These are phyloP conservation scores for Alternaria arborescens DNA, from an alignment of 2,329 filamentous ascomycete species.

Conservation along the genomic window DNA sequence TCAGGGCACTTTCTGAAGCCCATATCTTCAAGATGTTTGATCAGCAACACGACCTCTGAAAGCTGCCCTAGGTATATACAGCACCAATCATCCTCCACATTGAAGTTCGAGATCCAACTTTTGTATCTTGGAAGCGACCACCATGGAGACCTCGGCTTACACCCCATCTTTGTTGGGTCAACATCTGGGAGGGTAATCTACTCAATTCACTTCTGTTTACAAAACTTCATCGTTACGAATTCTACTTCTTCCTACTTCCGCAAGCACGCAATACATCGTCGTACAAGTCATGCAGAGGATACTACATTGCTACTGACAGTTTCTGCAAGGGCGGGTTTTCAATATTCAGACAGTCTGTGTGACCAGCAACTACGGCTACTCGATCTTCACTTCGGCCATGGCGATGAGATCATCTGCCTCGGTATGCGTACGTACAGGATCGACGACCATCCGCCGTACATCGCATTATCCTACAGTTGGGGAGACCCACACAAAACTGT, in stretches of 20 bases:
- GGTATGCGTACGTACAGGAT: not conserved
- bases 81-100: not conserved
- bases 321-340: not conserved
- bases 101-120: not conserved
- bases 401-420: not conserved
- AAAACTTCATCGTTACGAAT: not conserved
- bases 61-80: not conserved
- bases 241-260: not conserved
- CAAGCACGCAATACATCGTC: too few species aligned
- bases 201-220: not conserved
- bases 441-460: not conserved
- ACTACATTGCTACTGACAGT: not conserved
- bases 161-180: not conserved
- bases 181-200: not conserved
- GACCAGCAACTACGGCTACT: not conserved
- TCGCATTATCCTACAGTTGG: not conserved
- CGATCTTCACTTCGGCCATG: not conserved
- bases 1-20: not conserved
- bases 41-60: not conserved
- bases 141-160: not conserved
- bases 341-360: not conserved
- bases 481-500: slow-evolving; percentile 1
- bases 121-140: not conserved
- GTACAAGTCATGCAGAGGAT: not conserved
- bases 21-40: not conserved